These are phyloP conservation scores for Lactifluus volemus DNA, from an alignment of 768 basidiomycete genomes.

Conservation along the genomic window DNA sequence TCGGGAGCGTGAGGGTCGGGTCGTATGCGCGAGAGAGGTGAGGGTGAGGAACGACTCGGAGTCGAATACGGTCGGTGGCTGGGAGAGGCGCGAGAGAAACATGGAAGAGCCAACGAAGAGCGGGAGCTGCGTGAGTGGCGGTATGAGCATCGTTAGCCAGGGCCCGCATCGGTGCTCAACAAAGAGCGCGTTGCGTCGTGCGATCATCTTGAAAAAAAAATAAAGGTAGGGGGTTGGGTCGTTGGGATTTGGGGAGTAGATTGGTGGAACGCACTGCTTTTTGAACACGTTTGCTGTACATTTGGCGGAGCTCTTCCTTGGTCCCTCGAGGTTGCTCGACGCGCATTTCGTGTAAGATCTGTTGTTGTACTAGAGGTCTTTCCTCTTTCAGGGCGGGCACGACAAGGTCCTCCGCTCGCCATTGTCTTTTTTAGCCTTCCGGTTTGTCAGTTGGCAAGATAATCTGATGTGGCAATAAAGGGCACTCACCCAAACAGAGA, in stretches of 20 bases:
- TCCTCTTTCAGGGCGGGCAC: conserved; percentile 18
- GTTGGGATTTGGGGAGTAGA: background rate
- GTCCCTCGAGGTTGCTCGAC: conserved; percentile 10
- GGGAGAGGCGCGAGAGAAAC: conserved; percentile 45
- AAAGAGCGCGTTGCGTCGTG: conserved; percentile 51
- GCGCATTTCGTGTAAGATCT: conserved; percentile 7
- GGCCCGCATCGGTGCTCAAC: conserved; percentile 50
- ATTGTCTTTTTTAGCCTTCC: conserved; percentile 24
- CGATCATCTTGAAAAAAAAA: conserved; percentile 35
- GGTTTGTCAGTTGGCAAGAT: background rate
- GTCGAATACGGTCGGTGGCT: conserved; percentile 57
- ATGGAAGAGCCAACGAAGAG: conserved; percentile 62
- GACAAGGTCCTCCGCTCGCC: conserved; percentile 23
- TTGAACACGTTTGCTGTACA: conserved; percentile 10
- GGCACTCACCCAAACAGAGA: conserved; percentile 64
- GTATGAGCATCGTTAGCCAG: conserved; percentile 46
- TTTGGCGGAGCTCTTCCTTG: conserved; percentile 16
- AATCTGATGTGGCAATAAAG: background rate
- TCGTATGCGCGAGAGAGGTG: conserved; percentile 64
- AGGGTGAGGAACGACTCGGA: conserved; percentile 72
- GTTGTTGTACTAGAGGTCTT: conserved; percentile 15
- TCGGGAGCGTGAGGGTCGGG: conserved; percentile 59
- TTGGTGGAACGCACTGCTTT: conserved; percentile 10
- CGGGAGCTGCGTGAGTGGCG: conserved; percentile 60
- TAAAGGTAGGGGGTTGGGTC: background rate